Evolutionary conservation across 345 rosid genomes (phyloP), one percentile per base, ranked within the genome.

Genomic region (Linum trigynum): DNA sequence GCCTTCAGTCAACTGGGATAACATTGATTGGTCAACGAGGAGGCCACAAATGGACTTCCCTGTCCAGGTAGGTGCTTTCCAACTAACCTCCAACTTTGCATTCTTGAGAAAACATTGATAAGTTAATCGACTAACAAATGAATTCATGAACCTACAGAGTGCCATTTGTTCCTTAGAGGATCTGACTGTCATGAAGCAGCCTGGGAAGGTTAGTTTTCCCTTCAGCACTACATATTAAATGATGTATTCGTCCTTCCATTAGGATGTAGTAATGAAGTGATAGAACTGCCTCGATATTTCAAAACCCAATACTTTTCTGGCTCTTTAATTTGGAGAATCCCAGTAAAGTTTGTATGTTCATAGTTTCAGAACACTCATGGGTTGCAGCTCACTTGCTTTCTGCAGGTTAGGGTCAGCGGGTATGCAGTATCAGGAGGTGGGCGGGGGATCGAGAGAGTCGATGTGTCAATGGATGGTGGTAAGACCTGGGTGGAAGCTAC

Each of bases 41-140:
- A 84, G 82, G 82, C 95, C 99, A 17, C 91, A 82, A 73, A 90
- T 88, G 96, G 99, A 94, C 84, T 94, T 94, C 77, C 97, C 97
- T 65, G 91, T 94, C 74, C 99, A 94, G 99, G 97, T 90, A 61
- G 64, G 57, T 60, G 62, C 66, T 68, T 57, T 50, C 32, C 60
- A 64, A 17, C 35, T 43, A 48, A 48, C 14, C 53, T 48, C 53
- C 53, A 48, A 9, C 53, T 48, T 15, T 48, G 14, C 53, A 48
- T 15, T 48, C 53, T 1, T 48, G 53, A 48, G 50, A 43, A 43
- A 11, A 43, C 9, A 5, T 2, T 1, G 4, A 58, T 36, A 10
- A 15, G 56, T 67, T 57, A 5, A 62, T 55, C 61, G 62, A 79
- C 69, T 66, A 48, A 69, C 38, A 15, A 62, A 1, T 67, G 38